Percentiles rank a stretch among this genome's conserved stretches.
Conservation (phyloP, 768 basidiomycete genomes). For the Hortiboletus flavorubellus region DNA sequence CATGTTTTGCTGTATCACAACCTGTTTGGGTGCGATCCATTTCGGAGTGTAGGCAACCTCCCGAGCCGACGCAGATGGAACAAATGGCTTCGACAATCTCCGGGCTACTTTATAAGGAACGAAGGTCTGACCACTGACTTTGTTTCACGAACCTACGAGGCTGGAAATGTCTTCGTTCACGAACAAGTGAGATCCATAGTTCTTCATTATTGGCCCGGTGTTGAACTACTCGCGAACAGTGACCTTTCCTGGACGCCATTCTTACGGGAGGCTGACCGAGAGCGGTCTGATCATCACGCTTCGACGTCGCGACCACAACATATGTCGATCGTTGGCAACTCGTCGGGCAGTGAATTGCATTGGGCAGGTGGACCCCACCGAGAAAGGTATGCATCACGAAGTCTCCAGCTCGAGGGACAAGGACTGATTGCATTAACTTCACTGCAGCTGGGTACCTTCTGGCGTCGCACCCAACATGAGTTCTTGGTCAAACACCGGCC, state of each 20-base stretch:
- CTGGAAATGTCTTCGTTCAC: conserved; percentile 5
- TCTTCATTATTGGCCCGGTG: not conserved
- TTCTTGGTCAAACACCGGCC: not conserved
- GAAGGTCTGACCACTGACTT: not conserved
- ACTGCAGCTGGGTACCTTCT: not conserved
- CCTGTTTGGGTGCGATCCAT: conserved; percentile 6
- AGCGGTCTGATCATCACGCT: not conserved
- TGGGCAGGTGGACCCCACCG: not conserved
- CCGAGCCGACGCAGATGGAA: conserved; percentile 11
- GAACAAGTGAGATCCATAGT: conserved; percentile 9
- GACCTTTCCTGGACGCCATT: not conserved
- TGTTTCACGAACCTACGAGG: not conserved
- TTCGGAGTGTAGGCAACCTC: not conserved
- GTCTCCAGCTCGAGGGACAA: not conserved
- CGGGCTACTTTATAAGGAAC: conserved; percentile 8
- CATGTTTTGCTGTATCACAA: conserved; percentile 18
- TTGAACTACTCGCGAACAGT: not conserved
- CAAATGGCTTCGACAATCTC: not conserved
- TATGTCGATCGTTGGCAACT: not conserved
- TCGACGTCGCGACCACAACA: conserved; percentile 3
- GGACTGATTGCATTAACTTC: not conserved
- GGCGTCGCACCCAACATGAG: not conserved
- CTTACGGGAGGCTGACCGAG: not conserved
- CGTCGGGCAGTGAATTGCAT: not conserved
- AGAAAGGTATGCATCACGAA: conserved; percentile 14